Evolutionary conservation across 805 yeast species (phyloP).

Genomic region (Zygosaccharomyces siamensis): DNA sequence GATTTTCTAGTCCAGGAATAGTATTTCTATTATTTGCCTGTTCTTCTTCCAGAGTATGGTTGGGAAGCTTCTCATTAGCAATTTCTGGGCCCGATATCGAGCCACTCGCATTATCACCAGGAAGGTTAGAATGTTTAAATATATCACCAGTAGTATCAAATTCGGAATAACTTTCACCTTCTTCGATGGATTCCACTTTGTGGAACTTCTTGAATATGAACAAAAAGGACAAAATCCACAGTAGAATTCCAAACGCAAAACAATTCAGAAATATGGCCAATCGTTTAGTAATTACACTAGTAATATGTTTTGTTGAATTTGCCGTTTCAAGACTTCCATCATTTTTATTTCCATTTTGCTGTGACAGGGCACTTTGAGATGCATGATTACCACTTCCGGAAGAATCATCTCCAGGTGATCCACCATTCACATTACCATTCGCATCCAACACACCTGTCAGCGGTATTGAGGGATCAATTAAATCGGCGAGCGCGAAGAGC

Average conservation of each 20-base stretch:
- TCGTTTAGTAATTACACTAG: slow-evolving; percentile 10
- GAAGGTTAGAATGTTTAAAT: background rate
- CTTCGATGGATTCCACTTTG: background rate
- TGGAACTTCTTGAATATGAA: slow-evolving; percentile 5
- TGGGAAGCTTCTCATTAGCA: background rate
- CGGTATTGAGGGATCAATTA: slow-evolving; percentile 52
- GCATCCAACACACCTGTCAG: slow-evolving; percentile 20
- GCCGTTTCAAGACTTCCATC: slow-evolving; percentile 10
- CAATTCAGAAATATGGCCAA: slow-evolving; percentile 16
- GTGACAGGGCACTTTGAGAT: background rate
- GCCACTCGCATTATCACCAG: background rate
- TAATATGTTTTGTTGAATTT: slow-evolving; percentile 1
- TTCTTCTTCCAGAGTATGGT: background rate
- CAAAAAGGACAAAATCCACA: slow-evolving; percentile 13
- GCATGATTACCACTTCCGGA: background rate
- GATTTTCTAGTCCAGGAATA: background rate
- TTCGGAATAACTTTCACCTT: background rate
- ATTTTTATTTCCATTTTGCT: background rate
- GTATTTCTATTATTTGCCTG: background rate
- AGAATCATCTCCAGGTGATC: slow-evolving; percentile 27
- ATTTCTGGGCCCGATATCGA: background rate
- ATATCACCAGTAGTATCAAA: background rate
- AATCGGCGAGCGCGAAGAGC: slow-evolving; percentile 51
- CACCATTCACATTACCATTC: slow-evolving; percentile 37
- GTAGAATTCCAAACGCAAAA: slow-evolving; percentile 11